phyloP scores from a whole-genome alignment of 805 yeast genomes.

The Candida nitratophila region DNA sequence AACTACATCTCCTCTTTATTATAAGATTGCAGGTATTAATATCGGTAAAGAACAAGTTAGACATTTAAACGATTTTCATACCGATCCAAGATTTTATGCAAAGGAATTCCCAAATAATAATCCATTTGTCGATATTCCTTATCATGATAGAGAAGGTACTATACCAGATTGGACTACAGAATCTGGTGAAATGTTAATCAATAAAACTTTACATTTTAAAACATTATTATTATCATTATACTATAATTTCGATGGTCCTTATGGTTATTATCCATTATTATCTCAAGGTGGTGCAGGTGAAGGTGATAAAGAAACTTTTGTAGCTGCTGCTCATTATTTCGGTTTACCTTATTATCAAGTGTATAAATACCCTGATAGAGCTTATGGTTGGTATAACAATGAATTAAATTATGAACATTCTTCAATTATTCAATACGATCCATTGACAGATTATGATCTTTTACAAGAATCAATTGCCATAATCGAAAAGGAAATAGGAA shows the following conservation, averaged over 20 bases:
- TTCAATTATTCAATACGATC: constrained; percentile 28
- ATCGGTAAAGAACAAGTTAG: constrained; percentile 30
- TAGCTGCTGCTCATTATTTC: constrained; percentile 59
- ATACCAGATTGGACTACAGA: constrained; percentile 66
- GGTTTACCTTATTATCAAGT: constrained; percentile 48
- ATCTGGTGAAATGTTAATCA: constrained; percentile 58
- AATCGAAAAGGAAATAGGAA: constrained; percentile 15
- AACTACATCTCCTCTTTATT: constrained; percentile 68
- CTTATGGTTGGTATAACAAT: constrained; percentile 25
- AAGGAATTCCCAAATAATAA: constrained; percentile 30
- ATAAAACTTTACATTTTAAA: constrained; percentile 49
- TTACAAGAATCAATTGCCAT: constrained; percentile 17
- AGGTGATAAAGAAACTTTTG: constrained; percentile 71
- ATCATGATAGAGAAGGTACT: constrained; percentile 61
- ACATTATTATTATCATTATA: constrained; percentile 54
- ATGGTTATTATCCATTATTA: constrained; percentile 49
- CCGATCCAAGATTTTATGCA: constrained; percentile 24
- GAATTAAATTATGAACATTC: constrained; percentile 27
- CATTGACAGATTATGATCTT: constrained; percentile 21
- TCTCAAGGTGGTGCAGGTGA: constrained; percentile 63
- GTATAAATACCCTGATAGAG: constrained; percentile 29
- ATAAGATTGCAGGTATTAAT: constrained; percentile 55
- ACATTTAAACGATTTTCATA: constrained; percentile 23
- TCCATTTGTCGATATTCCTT: constrained; percentile 29
- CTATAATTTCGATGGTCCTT: constrained; percentile 60